Base-by-base conservation (phyloP, 2,329 filamentous ascomycete genomes). In the Fusarium domesticum region DNA sequence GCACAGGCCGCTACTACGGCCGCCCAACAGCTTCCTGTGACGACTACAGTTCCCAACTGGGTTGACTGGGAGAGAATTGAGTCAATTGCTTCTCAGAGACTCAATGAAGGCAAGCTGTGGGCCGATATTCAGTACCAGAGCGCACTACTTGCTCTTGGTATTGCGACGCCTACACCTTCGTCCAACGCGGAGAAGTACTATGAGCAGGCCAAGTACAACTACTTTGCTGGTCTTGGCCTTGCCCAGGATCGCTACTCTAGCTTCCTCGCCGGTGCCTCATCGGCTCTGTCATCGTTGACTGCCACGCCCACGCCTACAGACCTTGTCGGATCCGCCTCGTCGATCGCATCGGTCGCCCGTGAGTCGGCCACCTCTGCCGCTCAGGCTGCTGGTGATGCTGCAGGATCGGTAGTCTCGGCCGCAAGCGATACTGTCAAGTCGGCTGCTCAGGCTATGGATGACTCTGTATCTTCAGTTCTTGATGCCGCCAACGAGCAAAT, bases 221-320 rank as follows among this genome's bases (percentile, higher is more conserved):
- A 92, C 65, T 91, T 89, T 56, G 85, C 89, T 51, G 87, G 84
- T 10, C 67, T 93, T 18, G 89, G 89, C 19, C 66, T 89, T 35
- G 89, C 89, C 1, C 85, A 95, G 58, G 87, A 83, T 34, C 81
- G 84, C 30, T 93, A 93, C 64, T 82, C 84, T 5, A 84, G 84
- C 38, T 92, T 93, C 59, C 53, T 93, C 2, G 75, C 75, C 11
- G 82, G 84, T 5, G 88, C 87, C 6, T 89, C 85, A 8, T 81
- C 78, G 28, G 87, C 83, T 16, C 72, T 89, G 32, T 84, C 80
- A 43, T 74, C 73, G 2, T 48, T 76, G 31, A 78, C 75, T 1
- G 81, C 81, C 6, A 79, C 80, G 10, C 78, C 82, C 14, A 83
- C 79, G 0, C 76, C 81, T 6, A 83, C 81, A 38, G 58, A 77